These are phyloP conservation scores for Flaveria sonorensis DNA, from an alignment of 129 eudicot species.

Conservation along the genomic window DNA sequence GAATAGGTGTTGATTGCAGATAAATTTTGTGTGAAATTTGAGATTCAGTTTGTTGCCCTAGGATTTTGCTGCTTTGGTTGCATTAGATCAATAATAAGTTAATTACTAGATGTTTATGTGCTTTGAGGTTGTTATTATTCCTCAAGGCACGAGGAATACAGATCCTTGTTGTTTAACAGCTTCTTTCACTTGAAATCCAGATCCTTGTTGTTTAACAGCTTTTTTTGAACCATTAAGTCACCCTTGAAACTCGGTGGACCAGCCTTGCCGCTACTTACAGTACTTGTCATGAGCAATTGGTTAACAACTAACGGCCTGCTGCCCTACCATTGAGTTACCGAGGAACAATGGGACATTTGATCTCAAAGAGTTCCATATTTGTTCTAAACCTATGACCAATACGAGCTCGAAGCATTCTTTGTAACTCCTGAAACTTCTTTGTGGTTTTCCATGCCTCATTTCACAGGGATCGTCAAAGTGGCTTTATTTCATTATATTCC, in stretches of 20 bases:
- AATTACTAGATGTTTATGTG: too few species aligned
- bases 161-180: background rate
- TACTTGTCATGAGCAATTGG: background rate
- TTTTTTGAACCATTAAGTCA: background rate
- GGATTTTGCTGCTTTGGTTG: conserved; percentile 4
- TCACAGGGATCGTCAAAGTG: too few species aligned
- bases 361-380: too few species aligned
- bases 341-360: too few species aligned
- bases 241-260: background rate
- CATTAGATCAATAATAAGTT: background rate
- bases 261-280: background rate
- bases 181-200: background rate
- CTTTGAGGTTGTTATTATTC: too few species aligned
- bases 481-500: too few species aligned
- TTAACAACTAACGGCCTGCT: too few species aligned
- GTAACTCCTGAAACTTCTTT: too few species aligned
- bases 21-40: background rate
- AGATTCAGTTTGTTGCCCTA: conserved; percentile 25
- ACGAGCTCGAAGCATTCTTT: too few species aligned
- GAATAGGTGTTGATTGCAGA: conserved; percentile 8
- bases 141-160: background rate
- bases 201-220: background rate
- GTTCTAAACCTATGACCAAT: too few species aligned
- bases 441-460: too few species aligned
- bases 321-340: too few species aligned